Conservation (phyloP, 2,329 filamentous ascomycete species). For the Trichoderma endophyticum region DNA sequence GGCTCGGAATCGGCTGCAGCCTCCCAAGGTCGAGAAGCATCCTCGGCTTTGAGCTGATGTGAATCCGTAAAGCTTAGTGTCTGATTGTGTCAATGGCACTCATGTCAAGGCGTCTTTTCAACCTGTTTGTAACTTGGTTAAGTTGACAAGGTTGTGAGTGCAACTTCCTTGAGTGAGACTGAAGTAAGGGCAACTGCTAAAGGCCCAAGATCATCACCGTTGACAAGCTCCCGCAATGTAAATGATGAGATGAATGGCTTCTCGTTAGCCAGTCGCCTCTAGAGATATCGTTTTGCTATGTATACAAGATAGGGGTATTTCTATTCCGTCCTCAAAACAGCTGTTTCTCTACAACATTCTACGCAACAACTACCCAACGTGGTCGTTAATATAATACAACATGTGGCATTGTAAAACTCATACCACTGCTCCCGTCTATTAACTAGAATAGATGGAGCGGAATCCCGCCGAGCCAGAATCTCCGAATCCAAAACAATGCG, state of each 20-base stretch:
- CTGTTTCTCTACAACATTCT: neutral
- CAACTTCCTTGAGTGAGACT: neutral
- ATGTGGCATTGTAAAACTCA: neutral
- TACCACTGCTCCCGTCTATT: neutral
- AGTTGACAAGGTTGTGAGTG: neutral
- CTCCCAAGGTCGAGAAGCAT: neutral
- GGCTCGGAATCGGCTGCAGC: neutral
- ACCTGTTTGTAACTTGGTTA: neutral
- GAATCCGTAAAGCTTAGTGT: neutral
- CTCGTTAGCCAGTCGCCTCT: neutral
- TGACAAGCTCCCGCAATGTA: neutral
- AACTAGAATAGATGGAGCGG: neutral
- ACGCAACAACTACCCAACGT: neutral
- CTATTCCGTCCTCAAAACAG: neutral
- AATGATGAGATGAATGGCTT: neutral
- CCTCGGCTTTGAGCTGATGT: neutral
- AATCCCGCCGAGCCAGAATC: constrained; percentile 14
- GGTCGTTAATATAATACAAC: neutral
- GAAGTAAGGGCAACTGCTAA: neutral
- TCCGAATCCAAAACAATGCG: constrained; percentile 12
- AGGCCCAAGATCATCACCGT: neutral
- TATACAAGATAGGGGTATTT: neutral
- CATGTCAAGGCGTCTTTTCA: neutral
- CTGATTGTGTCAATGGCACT: neutral
- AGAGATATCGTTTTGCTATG: neutral